These are phyloP conservation scores for Alternaria arborescens DNA, from an alignment of 2,329 filamentous ascomycete genomes.

Conservation along the genomic window DNA sequence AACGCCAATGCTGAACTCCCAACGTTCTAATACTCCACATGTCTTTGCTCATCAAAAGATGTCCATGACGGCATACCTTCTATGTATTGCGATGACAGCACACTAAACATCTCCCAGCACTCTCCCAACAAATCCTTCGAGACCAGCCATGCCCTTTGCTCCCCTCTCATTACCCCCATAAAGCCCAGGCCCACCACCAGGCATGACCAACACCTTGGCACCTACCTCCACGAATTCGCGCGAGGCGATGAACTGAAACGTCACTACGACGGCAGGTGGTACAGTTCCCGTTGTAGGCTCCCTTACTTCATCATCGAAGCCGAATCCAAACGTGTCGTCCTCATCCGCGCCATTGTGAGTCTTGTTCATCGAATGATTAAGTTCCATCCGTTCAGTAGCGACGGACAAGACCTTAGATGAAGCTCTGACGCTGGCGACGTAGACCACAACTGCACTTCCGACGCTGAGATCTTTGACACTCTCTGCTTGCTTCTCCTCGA, in stretches of 20 bases:
- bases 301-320: constrained; percentile 55
- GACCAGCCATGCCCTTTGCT: constrained; percentile 61
- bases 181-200: constrained; percentile 70
- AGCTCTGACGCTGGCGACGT: constrained; percentile 85
- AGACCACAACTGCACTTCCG: constrained; percentile 79
- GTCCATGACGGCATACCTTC: background rate
- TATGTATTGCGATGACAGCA: background rate
- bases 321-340: constrained; percentile 65
- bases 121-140: constrained; percentile 77
- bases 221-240: constrained; percentile 79
- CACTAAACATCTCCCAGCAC: constrained; percentile 52
- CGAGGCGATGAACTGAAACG: constrained; percentile 72
- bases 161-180: constrained; percentile 63
- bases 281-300: constrained; percentile 49
- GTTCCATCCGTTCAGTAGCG: constrained; percentile 16
- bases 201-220: constrained; percentile 74
- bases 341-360: constrained; percentile 34
- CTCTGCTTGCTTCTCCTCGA: constrained; percentile 61
- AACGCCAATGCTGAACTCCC: background rate
- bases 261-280: constrained; percentile 57
- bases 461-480: constrained; percentile 70
- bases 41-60: background rate
- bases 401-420: constrained; percentile 75
- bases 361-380: background rate
- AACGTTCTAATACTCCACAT: background rate